Conservation (phyloP, 345 rosid species). For the Cardamine occulta region DNA sequence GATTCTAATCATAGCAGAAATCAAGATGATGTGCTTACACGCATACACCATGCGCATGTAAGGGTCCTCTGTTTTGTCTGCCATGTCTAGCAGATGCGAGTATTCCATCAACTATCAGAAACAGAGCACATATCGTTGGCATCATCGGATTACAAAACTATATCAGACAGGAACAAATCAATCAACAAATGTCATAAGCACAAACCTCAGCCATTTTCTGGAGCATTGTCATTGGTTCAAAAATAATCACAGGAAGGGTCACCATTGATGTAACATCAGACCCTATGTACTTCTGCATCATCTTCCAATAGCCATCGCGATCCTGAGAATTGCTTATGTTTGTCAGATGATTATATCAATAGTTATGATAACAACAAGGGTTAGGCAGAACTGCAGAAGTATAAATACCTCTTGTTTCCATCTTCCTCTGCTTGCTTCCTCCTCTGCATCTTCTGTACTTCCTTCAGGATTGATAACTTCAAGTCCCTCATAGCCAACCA, state of each 20-base stretch:
- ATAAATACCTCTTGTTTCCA: slow-evolving; percentile 84
- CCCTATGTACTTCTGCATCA: slow-evolving; percentile 96
- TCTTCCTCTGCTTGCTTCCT: slow-evolving; percentile 92
- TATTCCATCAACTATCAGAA: slow-evolving; percentile 89
- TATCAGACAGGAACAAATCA: slow-evolving; percentile 17
- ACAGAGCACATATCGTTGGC: slow-evolving; percentile 28
- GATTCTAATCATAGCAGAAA: slow-evolving; percentile 13
- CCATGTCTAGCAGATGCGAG: slow-evolving; percentile 80
- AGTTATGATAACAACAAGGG: background rate
- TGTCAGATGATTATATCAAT: slow-evolving; percentile 15
- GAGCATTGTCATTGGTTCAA: slow-evolving; percentile 92
- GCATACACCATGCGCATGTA: slow-evolving; percentile 93
- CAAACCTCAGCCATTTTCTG: slow-evolving; percentile 99
- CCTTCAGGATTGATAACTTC: slow-evolving; percentile 98
- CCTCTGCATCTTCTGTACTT: slow-evolving; percentile 91
- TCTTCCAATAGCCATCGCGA: slow-evolving; percentile 93
- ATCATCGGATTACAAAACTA: slow-evolving; percentile 7
- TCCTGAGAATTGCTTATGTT: slow-evolving; percentile 56
- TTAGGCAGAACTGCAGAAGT: background rate
- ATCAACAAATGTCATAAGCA: slow-evolving; percentile 22
- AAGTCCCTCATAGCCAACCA: slow-evolving; percentile 85
- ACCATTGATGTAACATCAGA: slow-evolving; percentile 97
- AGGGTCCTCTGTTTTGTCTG: slow-evolving; percentile 94
- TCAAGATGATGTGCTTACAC: slow-evolving; percentile 50
- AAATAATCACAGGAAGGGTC: slow-evolving; percentile 92